phyloP scores from a whole-genome alignment of 2,329 filamentous ascomycete species.

The Penicillium sp. region DNA sequence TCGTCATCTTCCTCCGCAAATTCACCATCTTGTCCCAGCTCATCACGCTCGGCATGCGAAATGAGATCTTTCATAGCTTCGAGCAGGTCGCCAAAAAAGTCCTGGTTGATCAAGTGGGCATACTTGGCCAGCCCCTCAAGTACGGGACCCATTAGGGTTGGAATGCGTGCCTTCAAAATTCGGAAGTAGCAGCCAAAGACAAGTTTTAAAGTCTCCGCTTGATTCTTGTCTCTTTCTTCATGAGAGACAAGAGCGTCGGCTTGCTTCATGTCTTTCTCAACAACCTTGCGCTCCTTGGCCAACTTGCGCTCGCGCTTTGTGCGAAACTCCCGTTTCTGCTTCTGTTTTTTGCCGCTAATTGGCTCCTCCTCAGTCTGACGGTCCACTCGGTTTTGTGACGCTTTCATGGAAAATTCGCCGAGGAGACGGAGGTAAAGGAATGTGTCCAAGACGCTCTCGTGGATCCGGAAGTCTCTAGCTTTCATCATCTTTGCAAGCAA shows the following conservation, averaged over 20 bases:
- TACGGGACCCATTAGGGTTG: conserved; percentile 92
- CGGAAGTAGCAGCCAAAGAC: conserved; percentile 96
- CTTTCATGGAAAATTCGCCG: conserved; percentile 81
- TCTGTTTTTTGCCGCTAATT: conserved; percentile 57
- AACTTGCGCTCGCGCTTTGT: conserved; percentile 85
- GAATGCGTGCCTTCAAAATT: conserved; percentile 77
- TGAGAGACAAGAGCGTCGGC: conserved; percentile 88
- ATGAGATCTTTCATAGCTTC: conserved; percentile 94
- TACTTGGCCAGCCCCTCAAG: conserved; percentile 92
- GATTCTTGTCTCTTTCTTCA: conserved; percentile 89
- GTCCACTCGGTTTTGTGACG: conserved; percentile 73
- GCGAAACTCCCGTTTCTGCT: conserved; percentile 77
- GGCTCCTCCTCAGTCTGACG: conserved; percentile 49
- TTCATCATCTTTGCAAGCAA: conserved; percentile 95
- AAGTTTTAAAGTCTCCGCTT: conserved; percentile 91
- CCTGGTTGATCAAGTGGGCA: conserved; percentile 94
- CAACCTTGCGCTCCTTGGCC: conserved; percentile 76
- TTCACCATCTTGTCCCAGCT: conserved; percentile 48
- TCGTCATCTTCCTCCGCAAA: conserved; percentile 33
- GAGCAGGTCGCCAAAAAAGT: conserved; percentile 95
- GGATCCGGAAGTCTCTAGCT: conserved; percentile 72
- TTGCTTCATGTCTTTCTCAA: conserved; percentile 90
- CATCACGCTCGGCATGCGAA: conserved; percentile 60
- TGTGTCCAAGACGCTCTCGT: conserved; percentile 83
- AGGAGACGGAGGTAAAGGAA: conserved; percentile 87